These are phyloP conservation scores for Capronia coronata DNA, from an alignment of 2,329 filamentous ascomycete species.

Conservation along the genomic window DNA sequence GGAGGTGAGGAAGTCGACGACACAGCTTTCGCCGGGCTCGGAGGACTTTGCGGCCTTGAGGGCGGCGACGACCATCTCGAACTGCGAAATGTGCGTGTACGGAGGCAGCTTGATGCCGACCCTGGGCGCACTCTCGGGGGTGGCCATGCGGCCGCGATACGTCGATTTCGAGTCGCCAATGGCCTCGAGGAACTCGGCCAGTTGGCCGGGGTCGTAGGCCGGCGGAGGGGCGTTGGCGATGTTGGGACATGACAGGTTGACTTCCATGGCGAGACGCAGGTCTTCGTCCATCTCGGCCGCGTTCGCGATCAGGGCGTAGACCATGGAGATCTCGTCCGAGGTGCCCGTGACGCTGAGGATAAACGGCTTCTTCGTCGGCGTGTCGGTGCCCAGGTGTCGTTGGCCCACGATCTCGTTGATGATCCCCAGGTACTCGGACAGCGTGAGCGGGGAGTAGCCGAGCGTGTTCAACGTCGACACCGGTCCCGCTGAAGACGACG, in stretches of 20 bases:
- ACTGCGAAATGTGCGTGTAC: conserved; percentile 65
- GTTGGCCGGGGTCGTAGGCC: conserved; percentile 53
- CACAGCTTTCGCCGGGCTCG: conserved; percentile 22
- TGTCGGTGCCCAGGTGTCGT: conserved; percentile 27
- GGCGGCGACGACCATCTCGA: conserved; percentile 49
- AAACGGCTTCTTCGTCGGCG: conserved; percentile 44
- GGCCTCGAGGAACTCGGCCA: conserved; percentile 51
- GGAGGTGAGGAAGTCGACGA: conserved; percentile 57
- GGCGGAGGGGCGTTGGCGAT: conserved; percentile 63
- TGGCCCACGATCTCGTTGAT: conserved; percentile 44
- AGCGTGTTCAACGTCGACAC: conserved; percentile 56
- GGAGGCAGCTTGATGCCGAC: conserved; percentile 69
- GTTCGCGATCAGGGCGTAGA: conserved; percentile 48
- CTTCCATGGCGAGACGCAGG: conserved; percentile 60
- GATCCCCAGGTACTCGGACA: conserved; percentile 54
- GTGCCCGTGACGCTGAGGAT: conserved; percentile 65
- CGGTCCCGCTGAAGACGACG: conserved; percentile 2
- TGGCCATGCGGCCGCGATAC: conserved; percentile 23
- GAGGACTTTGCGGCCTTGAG: conserved; percentile 35
- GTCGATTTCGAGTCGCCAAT: conserved; percentile 37
- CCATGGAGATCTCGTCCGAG: conserved; percentile 50
- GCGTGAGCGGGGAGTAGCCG: conserved; percentile 62
- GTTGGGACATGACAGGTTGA: conserved; percentile 75
- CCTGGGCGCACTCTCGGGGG: conserved; percentile 39
- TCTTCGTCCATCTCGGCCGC: conserved; percentile 35